phyloP scores from a whole-genome alignment of 768 basidiomycete genomes.

The Ramaria sp. region DNA sequence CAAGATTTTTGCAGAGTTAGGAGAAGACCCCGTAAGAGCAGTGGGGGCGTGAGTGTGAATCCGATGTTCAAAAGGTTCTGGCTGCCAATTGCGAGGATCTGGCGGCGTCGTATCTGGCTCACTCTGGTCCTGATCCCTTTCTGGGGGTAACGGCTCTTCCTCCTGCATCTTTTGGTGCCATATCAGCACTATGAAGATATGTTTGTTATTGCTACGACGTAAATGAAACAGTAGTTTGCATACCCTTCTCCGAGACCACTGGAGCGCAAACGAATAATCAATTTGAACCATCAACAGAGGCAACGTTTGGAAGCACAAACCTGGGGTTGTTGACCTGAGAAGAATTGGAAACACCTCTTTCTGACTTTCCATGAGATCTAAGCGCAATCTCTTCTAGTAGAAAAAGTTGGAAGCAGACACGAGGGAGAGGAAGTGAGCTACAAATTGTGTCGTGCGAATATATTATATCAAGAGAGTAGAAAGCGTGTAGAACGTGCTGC shows the following conservation, averaged over 20 bases:
- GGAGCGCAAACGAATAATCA: not conserved
- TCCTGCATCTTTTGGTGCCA: slow-evolving; percentile 10
- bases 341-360: slow-evolving; percentile 9
- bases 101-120: slow-evolving; percentile 4
- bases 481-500: slow-evolving; percentile 10
- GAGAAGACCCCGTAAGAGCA: slow-evolving; percentile 2
- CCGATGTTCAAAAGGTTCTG: not conserved
- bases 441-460: slow-evolving; percentile 5
- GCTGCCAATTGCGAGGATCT: not conserved
- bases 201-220: not conserved
- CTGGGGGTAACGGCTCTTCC: slow-evolving; percentile 9
- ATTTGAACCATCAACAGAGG: not conserved
- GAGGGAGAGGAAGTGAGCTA: not conserved
- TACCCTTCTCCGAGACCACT: slow-evolving; percentile 11
- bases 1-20: slow-evolving; percentile 7
- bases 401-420: not conserved
- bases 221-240: not conserved
- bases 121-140: slow-evolving; percentile 7
- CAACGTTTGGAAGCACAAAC: not conserved
- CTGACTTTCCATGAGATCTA: slow-evolving; percentile 1
- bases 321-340: slow-evolving; percentile 9
- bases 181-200: slow-evolving; percentile 5
- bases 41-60: slow-evolving; percentile 4
- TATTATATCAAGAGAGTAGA: slow-evolving; percentile 2
- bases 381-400: not conserved